Conservation (phyloP, 495 filamentous ascomycete genomes). For the Hyphodiscus hymeniophilus region DNA sequence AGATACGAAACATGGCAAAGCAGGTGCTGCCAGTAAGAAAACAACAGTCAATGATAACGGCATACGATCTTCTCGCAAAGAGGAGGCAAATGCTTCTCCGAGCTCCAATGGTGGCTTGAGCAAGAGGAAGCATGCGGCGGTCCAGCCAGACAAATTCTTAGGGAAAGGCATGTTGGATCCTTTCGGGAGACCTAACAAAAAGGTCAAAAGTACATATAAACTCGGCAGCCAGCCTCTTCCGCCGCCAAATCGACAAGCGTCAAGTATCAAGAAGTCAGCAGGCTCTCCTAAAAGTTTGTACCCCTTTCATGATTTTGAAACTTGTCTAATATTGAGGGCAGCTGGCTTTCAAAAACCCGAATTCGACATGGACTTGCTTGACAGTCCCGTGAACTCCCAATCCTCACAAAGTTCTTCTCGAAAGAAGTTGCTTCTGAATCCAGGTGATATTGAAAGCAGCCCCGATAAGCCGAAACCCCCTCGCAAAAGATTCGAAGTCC, state of each 20-base stretch:
- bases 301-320: no score
- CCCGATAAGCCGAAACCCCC: neutral
- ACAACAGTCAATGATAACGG: neutral
- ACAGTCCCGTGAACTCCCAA: no score
- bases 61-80: neutral
- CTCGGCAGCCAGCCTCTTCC: neutral
- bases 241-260: no score
- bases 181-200: conserved; percentile 9
- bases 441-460: neutral
- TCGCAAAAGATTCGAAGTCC: no score
- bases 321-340: no score
- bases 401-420: neutral
- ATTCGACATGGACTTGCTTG: no score
- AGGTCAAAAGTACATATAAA: neutral
- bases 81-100: neutral
- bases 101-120: neutral
- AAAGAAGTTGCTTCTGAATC: neutral
- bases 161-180: conserved; percentile 12
- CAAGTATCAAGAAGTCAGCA: no score
- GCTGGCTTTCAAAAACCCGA: neutral
- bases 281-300: no score
- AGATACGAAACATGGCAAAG: neutral
- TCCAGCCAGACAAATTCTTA: neutral
- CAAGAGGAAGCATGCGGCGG: conserved; percentile 1
- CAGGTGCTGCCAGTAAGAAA: neutral